Conservation (phyloP, 345 rosid species). For the Moricandia moricandioides region DNA sequence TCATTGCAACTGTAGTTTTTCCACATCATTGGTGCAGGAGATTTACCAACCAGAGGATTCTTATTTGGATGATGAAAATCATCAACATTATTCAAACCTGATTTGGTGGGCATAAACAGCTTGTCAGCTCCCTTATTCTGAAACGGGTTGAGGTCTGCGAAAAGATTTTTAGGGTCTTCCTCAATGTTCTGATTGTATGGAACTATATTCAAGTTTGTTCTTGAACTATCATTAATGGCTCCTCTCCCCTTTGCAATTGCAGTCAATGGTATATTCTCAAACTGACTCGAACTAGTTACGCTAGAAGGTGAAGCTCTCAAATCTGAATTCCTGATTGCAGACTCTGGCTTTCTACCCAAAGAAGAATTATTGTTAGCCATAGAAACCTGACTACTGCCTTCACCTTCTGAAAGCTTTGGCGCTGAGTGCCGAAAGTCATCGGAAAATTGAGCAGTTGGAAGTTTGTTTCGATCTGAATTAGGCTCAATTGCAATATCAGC, state of each 20-base stretch:
- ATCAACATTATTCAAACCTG: conserved; percentile 51
- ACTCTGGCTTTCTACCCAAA: conserved; percentile 40
- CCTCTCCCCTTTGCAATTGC: conserved; percentile 68
- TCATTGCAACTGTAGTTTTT: conserved; percentile 84
- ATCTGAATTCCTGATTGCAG: conserved; percentile 45
- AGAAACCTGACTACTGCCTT: conserved; percentile 65
- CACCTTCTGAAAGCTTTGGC: conserved; percentile 54
- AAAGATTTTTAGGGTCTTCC: conserved; percentile 75
- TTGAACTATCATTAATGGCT: conserved; percentile 52
- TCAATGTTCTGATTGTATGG: conserved; percentile 62
- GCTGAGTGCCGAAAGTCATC: conserved; percentile 47
- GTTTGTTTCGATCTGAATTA: conserved; percentile 47
- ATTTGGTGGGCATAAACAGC: conserved; percentile 50
- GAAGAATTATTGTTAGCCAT: conserved; percentile 36
- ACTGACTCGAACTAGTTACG: conserved; percentile 45
- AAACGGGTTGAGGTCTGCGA: conserved; percentile 94
- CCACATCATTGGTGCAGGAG: conserved; percentile 80
- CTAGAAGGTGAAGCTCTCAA: conserved; percentile 55
- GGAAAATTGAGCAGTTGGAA: conserved; percentile 44
- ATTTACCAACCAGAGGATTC: conserved; percentile 55
- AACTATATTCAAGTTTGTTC: conserved; percentile 70
- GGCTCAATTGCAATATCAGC: conserved; percentile 70
- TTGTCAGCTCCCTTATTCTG: conserved; percentile 81
- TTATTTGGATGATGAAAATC: conserved; percentile 59
- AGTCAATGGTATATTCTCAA: conserved; percentile 50